phyloP scores from a whole-genome alignment of 306 rosid species.

The Vicia sativa region DNA sequence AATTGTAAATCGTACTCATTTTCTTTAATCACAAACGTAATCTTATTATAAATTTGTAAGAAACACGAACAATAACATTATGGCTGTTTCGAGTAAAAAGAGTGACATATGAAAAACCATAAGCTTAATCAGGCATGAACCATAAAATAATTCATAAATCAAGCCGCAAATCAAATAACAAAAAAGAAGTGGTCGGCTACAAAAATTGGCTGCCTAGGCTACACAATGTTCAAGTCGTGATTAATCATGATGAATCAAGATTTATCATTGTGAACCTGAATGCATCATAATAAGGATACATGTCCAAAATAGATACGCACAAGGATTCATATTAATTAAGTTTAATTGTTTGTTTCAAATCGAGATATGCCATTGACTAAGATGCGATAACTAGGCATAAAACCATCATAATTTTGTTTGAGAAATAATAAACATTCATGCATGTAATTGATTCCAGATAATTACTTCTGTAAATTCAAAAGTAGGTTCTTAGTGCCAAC shows the following conservation, averaged over 20 bases:
- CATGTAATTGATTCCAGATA: constrained; percentile 22
- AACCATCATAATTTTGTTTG: constrained; percentile 9
- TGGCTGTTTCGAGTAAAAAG: neutral
- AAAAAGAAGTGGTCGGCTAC: neutral
- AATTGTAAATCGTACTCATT: neutral
- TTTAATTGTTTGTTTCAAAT: neutral
- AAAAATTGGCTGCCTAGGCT: neutral
- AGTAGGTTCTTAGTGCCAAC: constrained; percentile 7
- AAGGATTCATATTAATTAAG: neutral
- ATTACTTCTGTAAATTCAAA: constrained; percentile 4
- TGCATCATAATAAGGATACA: neutral
- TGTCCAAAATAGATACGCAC: neutral
- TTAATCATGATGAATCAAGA: neutral
- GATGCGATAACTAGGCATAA: neutral
- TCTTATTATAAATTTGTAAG: neutral
- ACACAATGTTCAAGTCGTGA: neutral
- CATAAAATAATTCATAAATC: neutral
- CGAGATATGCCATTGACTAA: neutral
- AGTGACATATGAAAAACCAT: neutral
- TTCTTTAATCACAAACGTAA: neutral
- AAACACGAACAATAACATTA: neutral
- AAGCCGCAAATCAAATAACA: neutral
- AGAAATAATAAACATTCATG: constrained; percentile 7
- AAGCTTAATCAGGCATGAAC: neutral
- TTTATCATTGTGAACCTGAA: neutral